Base-by-base conservation (phyloP, 371 early-diverging fungal genomes). In the Mucor velutinosus region DNA sequence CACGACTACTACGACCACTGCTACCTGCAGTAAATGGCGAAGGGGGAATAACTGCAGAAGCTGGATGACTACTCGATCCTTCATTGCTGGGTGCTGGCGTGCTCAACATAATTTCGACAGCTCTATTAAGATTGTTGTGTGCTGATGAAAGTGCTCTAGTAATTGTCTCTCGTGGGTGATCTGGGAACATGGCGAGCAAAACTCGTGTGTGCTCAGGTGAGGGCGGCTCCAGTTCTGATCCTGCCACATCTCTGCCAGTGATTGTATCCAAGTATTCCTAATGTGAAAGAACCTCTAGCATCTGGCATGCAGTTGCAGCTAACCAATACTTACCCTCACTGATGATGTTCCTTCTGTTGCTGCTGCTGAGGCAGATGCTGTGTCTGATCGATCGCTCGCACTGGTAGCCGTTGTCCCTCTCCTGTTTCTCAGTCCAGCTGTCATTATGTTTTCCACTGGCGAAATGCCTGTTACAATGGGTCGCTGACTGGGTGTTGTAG, bases 231-330 rank as follows among this genome's bases (percentile, higher is more conserved):
- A 82, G 64, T 14, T 79, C 67, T 32, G 74, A 71, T 53, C 55
- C 76, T 64, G 45, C 76, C 60, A 69, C 78, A 72, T 78, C 71
- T 66, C 80, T 76, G 51, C 77, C 80, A 8, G 89, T 84, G 19
- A 89, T 75, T 10, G 86, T 86, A 69, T 86, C 86, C 58, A 89
- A 62, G 47, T 89, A 89, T 39, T 86, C 85, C 79, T 73, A 60
- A 15, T 29, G n/a, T 27, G 29, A 61, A 5, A 37, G 47, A 11
- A 0, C 39, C 17, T n/a, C 30, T 19, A 62, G 19, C 25, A 21
- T n/a, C n/a, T n/a, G n/a, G n/a, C 53, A 56, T 4, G 12, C 3
- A 47, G 7, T 19, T 33, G 14, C 3, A 33, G 3, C 6, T 45
- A 25, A n/a, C 10, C 25, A 19, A 43, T 12, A 56, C 61, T 72